Evolutionary conservation across 2,329 filamentous ascomycete genomes (phyloP).

Genomic region (Calcarisporium arbuscula): DNA sequence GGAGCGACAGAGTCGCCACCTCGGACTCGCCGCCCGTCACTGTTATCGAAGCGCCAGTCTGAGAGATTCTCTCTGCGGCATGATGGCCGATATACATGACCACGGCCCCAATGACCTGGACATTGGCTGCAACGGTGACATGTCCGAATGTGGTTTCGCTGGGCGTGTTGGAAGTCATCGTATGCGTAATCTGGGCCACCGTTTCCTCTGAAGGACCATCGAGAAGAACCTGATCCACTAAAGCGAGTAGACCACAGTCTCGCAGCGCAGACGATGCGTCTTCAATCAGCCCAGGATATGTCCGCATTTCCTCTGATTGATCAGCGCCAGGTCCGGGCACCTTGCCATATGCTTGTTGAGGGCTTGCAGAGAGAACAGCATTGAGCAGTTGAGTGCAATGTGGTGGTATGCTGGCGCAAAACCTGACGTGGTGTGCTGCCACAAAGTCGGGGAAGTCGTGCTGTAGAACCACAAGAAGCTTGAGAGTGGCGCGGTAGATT

Average conservation of each 20-base stretch:
- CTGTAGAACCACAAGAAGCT: constrained; percentile 77
- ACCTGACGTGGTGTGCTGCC: constrained; percentile 74
- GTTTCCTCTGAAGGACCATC: constrained; percentile 63
- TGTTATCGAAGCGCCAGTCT: constrained; percentile 52
- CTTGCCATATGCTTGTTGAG: constrained; percentile 58
- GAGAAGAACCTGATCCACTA: constrained; percentile 54
- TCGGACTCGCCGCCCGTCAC: constrained; percentile 40
- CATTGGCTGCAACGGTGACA: constrained; percentile 61
- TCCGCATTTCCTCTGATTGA: constrained; percentile 65
- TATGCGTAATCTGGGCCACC: constrained; percentile 69
- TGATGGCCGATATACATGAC: constrained; percentile 75
- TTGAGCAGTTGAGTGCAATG: constrained; percentile 87
- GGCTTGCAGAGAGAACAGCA: constrained; percentile 76
- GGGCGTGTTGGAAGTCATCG: constrained; percentile 54
- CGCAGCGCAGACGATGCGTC: constrained; percentile 53
- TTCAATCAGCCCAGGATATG: constrained; percentile 58
- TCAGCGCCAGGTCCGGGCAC: constrained; percentile 71
- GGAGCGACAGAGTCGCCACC: constrained; percentile 65
- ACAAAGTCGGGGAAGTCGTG: constrained; percentile 95
- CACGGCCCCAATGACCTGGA: constrained; percentile 69
- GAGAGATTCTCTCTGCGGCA: constrained; percentile 56
- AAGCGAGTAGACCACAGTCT: constrained; percentile 48
- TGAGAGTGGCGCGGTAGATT: constrained; percentile 76
- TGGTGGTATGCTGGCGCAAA: constrained; percentile 74
- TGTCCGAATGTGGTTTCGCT: constrained; percentile 61